These are phyloP conservation scores for Uncinocarpus reesii DNA, from an alignment of 2,329 filamentous ascomycete species.

Conservation along the genomic window DNA sequence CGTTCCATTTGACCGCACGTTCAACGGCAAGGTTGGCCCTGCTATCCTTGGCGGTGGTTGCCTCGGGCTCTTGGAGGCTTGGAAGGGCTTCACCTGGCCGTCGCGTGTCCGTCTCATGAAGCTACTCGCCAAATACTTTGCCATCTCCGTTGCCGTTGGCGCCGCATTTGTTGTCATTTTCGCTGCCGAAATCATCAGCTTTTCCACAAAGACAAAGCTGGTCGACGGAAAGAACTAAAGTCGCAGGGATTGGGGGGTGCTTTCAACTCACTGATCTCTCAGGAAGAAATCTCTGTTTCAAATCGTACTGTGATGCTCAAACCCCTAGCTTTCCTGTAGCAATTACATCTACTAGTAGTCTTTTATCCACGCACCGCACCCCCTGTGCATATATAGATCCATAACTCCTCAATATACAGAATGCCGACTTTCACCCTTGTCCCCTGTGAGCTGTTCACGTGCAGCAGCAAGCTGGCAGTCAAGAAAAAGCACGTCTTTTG, in stretches of 20 bases:
- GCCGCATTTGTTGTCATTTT: conserved; percentile 43
- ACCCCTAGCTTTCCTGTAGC: too few relatives aligned
- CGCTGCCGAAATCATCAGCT: conserved; percentile 40
- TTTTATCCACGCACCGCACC: too few relatives aligned
- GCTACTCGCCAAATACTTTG: conserved; percentile 62
- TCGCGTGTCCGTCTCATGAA: conserved; percentile 64
- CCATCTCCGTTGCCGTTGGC: conserved; percentile 43
- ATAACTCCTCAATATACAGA: too few relatives aligned
- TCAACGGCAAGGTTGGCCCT: conserved; percentile 66
- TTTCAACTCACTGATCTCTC: too few relatives aligned
- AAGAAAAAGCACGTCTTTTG: background rate
- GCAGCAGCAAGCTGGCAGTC: too few relatives aligned
- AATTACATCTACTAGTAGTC: too few relatives aligned
- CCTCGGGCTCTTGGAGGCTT: conserved; percentile 63
- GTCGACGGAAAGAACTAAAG: conserved; percentile 9
- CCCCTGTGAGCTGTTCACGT: too few relatives aligned
- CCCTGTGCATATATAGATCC: too few relatives aligned
- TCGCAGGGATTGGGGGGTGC: too few relatives aligned
- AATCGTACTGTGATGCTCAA: too few relatives aligned
- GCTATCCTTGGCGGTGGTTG: conserved; percentile 62
- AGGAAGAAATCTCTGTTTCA: too few relatives aligned
- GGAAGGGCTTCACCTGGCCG: conserved; percentile 63
- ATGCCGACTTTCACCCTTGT: too few relatives aligned
- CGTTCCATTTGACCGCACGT: conserved; percentile 81
- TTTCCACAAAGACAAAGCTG: conserved; percentile 17